Percentiles rank a stretch among this genome's conserved stretches.
Conservation (phyloP, 164 flowering plant genomes). For the Buxus sempervirens region DNA sequence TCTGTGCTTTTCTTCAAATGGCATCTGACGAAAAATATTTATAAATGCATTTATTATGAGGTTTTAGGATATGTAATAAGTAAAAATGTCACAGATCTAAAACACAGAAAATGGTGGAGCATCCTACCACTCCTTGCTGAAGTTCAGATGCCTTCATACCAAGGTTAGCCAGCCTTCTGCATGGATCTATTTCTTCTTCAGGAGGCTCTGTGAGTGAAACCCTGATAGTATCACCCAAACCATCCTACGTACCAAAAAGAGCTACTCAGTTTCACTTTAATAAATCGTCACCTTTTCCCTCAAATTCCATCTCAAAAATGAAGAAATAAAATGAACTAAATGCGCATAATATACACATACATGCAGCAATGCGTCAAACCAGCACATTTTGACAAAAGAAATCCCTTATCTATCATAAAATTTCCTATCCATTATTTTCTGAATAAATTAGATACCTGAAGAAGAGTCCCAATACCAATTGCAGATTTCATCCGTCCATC, state of each 20-base stretch:
- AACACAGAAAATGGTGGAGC: constrained; percentile 5
- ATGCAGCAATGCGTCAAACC: not conserved
- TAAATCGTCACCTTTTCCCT: not conserved
- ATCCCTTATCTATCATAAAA: no score
- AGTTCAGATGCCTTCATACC: constrained; percentile 78
- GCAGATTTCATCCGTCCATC: constrained; percentile 99
- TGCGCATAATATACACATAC: not conserved
- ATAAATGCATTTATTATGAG: constrained; percentile 4
- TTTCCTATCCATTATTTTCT: no score
- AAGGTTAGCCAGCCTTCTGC: constrained; percentile 85
- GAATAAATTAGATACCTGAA: constrained; percentile 51
- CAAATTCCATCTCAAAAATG: not conserved
- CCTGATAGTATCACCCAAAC: constrained; percentile 93
- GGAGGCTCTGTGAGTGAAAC: constrained; percentile 98
- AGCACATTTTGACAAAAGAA: no score
- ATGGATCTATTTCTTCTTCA: constrained; percentile 94
- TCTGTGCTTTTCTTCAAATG: constrained; percentile 87
- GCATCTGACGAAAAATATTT: constrained; percentile 40
- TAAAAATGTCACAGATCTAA: constrained; percentile 1
- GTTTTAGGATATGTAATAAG: not conserved
- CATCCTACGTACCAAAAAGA: constrained; percentile 58
- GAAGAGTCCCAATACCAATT: constrained; percentile 97
- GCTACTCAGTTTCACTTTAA: not conserved
- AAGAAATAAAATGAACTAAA: not conserved
- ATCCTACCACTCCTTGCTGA: constrained; percentile 90